Conservation (phyloP, 768 basidiomycete genomes). For the Strobilomyces dryophilus region DNA sequence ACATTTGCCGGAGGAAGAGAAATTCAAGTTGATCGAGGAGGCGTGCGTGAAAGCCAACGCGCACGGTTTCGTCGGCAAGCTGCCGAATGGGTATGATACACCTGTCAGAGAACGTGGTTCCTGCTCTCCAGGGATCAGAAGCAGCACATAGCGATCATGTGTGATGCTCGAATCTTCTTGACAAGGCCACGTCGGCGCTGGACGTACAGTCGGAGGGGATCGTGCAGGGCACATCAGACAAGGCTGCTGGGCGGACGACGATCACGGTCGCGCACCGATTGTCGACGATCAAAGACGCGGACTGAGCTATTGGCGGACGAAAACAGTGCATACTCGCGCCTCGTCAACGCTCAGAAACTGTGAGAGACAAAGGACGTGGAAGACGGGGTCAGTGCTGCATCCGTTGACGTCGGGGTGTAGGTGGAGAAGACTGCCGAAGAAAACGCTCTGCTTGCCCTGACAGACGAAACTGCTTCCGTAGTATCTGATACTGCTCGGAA, state of each 20-base stretch:
- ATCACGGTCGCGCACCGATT: constrained; percentile 79
- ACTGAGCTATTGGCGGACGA: constrained; percentile 50
- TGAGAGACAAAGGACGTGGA: constrained; percentile 46
- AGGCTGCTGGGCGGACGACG: constrained; percentile 65
- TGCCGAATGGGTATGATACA: constrained; percentile 80
- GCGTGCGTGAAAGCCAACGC: constrained; percentile 89
- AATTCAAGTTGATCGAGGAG: constrained; percentile 71
- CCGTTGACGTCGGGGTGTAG: constrained; percentile 35
- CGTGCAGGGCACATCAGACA: constrained; percentile 60
- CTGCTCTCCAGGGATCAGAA: constrained; percentile 83
- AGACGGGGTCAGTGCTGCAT: constrained; percentile 19
- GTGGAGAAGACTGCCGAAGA: constrained; percentile 54
- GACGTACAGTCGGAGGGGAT: constrained; percentile 86
- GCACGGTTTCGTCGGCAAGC: constrained; percentile 76
- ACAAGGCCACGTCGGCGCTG: constrained; percentile 86
- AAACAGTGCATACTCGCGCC: constrained; percentile 65
- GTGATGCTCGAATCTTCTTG: constrained; percentile 80
- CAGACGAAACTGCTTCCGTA: background rate
- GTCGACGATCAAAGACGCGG: constrained; percentile 71
- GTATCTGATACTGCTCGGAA: constrained; percentile 55
- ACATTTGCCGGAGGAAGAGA: constrained; percentile 65
- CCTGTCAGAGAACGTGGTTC: constrained; percentile 86
- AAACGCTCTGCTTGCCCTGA: constrained; percentile 56
- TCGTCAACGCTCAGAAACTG: constrained; percentile 77
- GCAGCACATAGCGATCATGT: constrained; percentile 81